Evolutionary conservation across 2,329 filamentous ascomycete species (phyloP).

Genomic region (Epichloe gansuensis): DNA sequence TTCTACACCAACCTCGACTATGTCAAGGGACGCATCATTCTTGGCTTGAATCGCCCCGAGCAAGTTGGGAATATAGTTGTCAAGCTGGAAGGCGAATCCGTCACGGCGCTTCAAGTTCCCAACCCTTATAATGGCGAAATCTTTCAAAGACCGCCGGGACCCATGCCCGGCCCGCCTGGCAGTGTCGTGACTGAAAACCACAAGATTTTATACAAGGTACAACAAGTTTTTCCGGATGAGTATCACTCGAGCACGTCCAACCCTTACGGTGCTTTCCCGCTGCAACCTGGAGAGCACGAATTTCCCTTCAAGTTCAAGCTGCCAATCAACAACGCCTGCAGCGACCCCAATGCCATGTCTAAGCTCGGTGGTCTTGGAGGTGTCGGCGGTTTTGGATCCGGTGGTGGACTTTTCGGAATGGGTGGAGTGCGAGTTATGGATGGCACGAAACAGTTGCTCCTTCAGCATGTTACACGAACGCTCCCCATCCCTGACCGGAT

Average conservation of each 20-base stretch:
- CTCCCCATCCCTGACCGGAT: conserved; percentile 82
- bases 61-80: conserved; percentile 62
- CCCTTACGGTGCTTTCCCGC: conserved; percentile 38
- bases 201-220: conserved; percentile 64
- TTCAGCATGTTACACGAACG: conserved; percentile 68
- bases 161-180: conserved; percentile 23
- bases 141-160: conserved; percentile 17
- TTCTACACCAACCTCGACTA: conserved; percentile 74
- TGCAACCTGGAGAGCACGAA: conserved; percentile 58
- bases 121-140: conserved; percentile 31
- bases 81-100: conserved; percentile 72
- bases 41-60: conserved; percentile 52
- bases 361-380: conserved; percentile 41
- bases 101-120: conserved; percentile 49
- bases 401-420: conserved; percentile 33
- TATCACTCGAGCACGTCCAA: conserved; percentile 28
- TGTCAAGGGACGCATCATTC: conserved; percentile 49
- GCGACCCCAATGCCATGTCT: conserved; percentile 39
- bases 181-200: conserved; percentile 45
- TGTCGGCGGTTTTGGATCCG: conserved; percentile 36
- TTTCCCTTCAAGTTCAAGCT: conserved; percentile 73
- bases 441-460: conserved; percentile 48
- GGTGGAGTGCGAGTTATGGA: conserved; percentile 49
- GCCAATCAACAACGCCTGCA: conserved; percentile 63
- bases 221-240: conserved; percentile 58